phyloP scores from a whole-genome alignment of 2,329 filamentous ascomycete species.

The Alternaria panax region DNA sequence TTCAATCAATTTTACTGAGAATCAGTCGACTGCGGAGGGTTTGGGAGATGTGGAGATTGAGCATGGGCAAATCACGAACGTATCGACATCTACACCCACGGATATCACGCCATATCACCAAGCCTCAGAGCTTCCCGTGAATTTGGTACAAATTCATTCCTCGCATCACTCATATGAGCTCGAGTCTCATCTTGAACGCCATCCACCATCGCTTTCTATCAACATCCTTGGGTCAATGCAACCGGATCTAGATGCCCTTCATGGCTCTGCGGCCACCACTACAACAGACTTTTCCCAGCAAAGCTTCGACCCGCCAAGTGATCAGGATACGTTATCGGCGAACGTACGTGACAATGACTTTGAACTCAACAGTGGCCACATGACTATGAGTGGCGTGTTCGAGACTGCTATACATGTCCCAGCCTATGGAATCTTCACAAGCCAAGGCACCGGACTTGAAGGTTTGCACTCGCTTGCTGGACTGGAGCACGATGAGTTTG shows the following conservation, averaged over 20 bases:
- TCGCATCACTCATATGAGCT: constrained; percentile 23
- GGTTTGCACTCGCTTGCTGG: constrained; percentile 20
- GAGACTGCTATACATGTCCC: constrained; percentile 42
- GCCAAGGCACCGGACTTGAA: neutral
- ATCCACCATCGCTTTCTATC: constrained; percentile 36
- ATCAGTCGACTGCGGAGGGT: constrained; percentile 10
- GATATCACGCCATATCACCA: constrained; percentile 25
- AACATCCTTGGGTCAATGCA: constrained; percentile 33
- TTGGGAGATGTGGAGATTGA: constrained; percentile 2
- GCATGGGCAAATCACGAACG: constrained; percentile 2
- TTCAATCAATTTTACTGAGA: constrained; percentile 33
- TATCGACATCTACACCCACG: constrained; percentile 1
- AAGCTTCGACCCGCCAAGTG: constrained; percentile 31
- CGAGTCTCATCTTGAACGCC: constrained; percentile 20
- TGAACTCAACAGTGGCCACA: constrained; percentile 52
- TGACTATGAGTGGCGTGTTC: constrained; percentile 48
- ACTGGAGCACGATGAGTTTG: constrained; percentile 28
- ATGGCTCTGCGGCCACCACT: constrained; percentile 28
- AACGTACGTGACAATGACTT: constrained; percentile 45
- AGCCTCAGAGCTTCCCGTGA: constrained; percentile 18
- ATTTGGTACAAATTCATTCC: constrained; percentile 17
- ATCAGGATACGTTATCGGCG: constrained; percentile 26
- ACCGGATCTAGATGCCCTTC: constrained; percentile 33
- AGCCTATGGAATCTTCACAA: constrained; percentile 26
- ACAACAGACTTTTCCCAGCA: constrained; percentile 38